Evolutionary conservation across 306 rosid species (phyloP), one percentile per base, ranked within the genome.

Genomic region (Medicago ruthenica): DNA sequence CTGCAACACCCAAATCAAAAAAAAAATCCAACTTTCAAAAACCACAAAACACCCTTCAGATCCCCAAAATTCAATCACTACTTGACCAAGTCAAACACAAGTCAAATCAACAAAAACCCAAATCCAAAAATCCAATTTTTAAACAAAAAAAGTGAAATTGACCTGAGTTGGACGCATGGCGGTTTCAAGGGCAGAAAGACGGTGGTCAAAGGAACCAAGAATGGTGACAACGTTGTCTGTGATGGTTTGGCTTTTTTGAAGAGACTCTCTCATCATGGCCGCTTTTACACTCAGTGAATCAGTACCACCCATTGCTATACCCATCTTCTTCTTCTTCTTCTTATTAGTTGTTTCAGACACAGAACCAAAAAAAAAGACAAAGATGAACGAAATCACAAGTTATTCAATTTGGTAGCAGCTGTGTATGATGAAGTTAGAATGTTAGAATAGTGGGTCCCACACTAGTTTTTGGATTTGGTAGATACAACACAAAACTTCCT

Each of bases 131-230:
- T 17, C 66, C 9, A 51, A 81, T 71, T 40, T 57, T 41, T 50
- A 71, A 67, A 41, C 9, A 7, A 21, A 3, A 27, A 39, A 16
- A 9, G 9, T 0, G 11, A 3, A 31, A 41, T 61, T 31, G 67
- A 61, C 67, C 98, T 95, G 98, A 81, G 98, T 95, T 8, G 98
- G 98, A 18, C 98, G 95, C 98, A 95, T 95, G 88, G 98, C 98
- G 79, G 91, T 88, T 81, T 95, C 98, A 21, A 95, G 97, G 73
- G 93, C 97, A 2, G 98, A 90, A 80, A 95, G 97, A 73, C 98
- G 98, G 85, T 95, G 97, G 74, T 95, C 98, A 50, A 95, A 95
- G 83, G 97, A 95, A 17, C 98, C 97, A 0, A 92, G 97, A 63
- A 92, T 89, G 44, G 99, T 44, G 59, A 95, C 99, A 5, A 95